Base-by-base conservation (phyloP, 1,284 basidiomycete species). In the Malassezia cuniculi region DNA sequence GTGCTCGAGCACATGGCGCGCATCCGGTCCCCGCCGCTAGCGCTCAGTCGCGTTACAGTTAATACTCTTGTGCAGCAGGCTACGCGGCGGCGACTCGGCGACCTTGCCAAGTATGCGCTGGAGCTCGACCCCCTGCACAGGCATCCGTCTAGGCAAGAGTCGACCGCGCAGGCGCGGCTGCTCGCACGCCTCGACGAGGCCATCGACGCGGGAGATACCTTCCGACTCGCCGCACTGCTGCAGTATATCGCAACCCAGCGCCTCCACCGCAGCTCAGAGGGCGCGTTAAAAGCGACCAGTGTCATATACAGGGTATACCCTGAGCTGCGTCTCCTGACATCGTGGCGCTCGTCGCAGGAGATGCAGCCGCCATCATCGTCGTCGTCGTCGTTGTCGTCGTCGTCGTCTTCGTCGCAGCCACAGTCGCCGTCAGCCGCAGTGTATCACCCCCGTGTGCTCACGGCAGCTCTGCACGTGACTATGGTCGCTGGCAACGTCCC, bases 401-500 rank as follows among this genome's bases (percentile, higher is more conserved):
- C n/a, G n/a, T n/a, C n/a, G n/a, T n/a, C n/a, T n/a, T n/a, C n/a
- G n/a, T n/a, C n/a, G n/a, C n/a, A n/a, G n/a, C n/a, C 19, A 26
- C 10, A 18, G 30, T 5, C 37, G 31, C 15, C 9, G 22, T 5
- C 14, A 22, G n/a, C 16, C 8, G 22, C 22, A 11, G 22, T 24
- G 22, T 11, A 24, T 12, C 29, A 54, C 15, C 51, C 54, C 14
- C 49, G 49, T 14, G 47, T 60, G 9, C 24, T 53, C 33, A 50
- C 48, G 1, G 51, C 55, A 2, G 34, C 41, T 18, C 47, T 57
- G 33, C 46, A 53, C 16, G 41, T 60, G 3, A 55, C 51, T 2
- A 51, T 40, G 17, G 45, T 42, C 16, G 50, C 49, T 15, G 54
- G 54, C 17, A 48, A 50, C 29, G 43, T 47, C 1, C 44, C 42